A percentile compares a stretch with the other conserved stretches of the same genome.
phyloP scores from a whole-genome alignment of 1,284 basidiomycete genomes.

The Chondrostereum purpureum region DNA sequence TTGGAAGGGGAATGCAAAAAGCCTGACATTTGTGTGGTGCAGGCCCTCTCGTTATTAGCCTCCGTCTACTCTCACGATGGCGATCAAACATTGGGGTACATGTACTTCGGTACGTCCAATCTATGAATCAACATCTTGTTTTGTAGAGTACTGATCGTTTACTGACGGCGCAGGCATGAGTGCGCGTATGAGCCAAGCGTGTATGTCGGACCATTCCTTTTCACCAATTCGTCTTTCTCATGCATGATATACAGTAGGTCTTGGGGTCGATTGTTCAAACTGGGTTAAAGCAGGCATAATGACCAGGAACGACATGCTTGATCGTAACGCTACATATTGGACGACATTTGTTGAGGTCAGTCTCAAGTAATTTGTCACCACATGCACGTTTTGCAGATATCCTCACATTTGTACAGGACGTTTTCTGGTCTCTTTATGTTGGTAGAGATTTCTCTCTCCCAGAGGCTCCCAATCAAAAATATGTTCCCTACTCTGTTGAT shows the following conservation, averaged over 20 bases:
- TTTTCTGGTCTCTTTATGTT: constrained; percentile 42
- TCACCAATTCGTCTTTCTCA: background rate
- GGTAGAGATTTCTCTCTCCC: constrained; percentile 39
- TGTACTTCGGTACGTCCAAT: constrained; percentile 44
- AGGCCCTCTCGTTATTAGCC: constrained; percentile 48
- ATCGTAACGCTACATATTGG: constrained; percentile 45
- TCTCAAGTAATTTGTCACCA: constrained; percentile 23
- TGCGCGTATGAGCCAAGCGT: constrained; percentile 22
- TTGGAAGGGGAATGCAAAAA: constrained; percentile 52
- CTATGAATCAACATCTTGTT: constrained; percentile 23
- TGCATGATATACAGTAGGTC: constrained; percentile 39
- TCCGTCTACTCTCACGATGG: constrained; percentile 52
- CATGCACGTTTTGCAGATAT: background rate
- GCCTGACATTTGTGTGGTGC: constrained; percentile 53
- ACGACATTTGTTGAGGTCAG: constrained; percentile 20
- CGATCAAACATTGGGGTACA: constrained; percentile 50
- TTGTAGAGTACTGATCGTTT: no score
- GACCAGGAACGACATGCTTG: constrained; percentile 40
- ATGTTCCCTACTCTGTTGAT: constrained; percentile 31
- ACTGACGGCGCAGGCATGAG: no score
- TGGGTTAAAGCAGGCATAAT: constrained; percentile 49
- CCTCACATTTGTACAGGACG: constrained; percentile 24
- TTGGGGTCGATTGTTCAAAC: constrained; percentile 48
- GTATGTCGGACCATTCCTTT: constrained; percentile 14
- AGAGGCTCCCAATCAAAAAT: constrained; percentile 21